phyloP scores from a whole-genome alignment of 2,329 filamentous ascomycete genomes.

The Nothophaeocryptopus gaeumannii region DNA sequence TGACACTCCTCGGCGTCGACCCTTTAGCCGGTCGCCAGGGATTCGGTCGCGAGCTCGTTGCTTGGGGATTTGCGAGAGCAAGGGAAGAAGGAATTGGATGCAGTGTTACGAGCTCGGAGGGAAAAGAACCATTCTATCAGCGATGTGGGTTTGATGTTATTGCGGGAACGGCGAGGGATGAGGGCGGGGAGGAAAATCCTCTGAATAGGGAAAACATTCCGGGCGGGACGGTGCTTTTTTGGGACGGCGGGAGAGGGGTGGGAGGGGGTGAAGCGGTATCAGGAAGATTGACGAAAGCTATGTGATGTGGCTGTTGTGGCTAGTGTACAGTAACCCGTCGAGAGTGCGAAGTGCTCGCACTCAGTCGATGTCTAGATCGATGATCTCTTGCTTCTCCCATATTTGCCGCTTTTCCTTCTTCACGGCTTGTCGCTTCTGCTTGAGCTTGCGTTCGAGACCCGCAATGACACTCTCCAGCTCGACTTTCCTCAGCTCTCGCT shows the following conservation, averaged over 20 bases:
- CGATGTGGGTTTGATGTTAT: constrained; percentile 25
- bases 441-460: too few species aligned
- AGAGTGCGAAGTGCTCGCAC: too few species aligned
- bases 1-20: constrained; percentile 27
- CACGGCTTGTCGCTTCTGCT: too few species aligned
- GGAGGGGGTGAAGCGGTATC: constrained; percentile 21
- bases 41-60: constrained; percentile 26
- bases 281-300: constrained; percentile 8
- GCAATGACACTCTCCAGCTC: too few species aligned
- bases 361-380: too few species aligned
- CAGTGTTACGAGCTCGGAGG: constrained; percentile 26
- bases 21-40: constrained; percentile 24
- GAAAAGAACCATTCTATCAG: constrained; percentile 30
- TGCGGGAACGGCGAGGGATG: constrained; percentile 23
- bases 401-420: too few species aligned
- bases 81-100: constrained; percentile 53
- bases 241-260: constrained; percentile 25
- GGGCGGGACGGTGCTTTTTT: constrained; percentile 26
- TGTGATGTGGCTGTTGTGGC: neutral
- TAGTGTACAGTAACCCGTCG: too few species aligned
- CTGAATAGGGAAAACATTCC: constrained; percentile 11
- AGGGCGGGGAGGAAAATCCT: constrained; percentile 22
- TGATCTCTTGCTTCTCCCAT: too few species aligned
- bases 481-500: too few species aligned
- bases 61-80: constrained; percentile 31